Percentiles rank a stretch among this genome's conserved stretches.
These are phyloP conservation scores for Carex sylvatica DNA, from an alignment of 202 grass and related monocot genomes.

Conservation along the genomic window DNA sequence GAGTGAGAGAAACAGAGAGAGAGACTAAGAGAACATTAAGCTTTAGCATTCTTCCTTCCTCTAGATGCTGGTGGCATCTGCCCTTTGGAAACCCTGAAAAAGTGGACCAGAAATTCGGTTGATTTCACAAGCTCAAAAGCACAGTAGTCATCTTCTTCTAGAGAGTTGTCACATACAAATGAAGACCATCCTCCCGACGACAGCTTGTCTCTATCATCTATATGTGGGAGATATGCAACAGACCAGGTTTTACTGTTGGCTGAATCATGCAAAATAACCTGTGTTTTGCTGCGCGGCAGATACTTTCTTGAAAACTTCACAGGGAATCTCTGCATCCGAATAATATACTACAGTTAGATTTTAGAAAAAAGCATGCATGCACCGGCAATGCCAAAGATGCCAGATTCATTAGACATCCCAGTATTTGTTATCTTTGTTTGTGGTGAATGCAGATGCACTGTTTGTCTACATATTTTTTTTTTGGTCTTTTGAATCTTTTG, in stretches of 20 bases:
- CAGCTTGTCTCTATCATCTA: conserved; percentile 3
- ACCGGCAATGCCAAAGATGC: background rate
- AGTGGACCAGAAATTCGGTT: conserved; percentile 56
- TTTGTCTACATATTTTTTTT: background rate
- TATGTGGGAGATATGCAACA: conserved; percentile 55
- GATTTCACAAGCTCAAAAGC: conserved; percentile 63
- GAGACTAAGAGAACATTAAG: background rate
- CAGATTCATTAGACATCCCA: background rate
- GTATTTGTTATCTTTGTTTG: background rate
- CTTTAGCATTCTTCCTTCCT: background rate
- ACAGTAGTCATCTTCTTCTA: conserved; percentile 83
- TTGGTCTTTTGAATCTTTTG: background rate
- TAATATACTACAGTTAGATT: background rate
- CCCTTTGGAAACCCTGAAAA: conserved; percentile 44
- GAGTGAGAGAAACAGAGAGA: background rate
- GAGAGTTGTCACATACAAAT: conserved; percentile 62
- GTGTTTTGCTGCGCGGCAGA: conserved; percentile 49
- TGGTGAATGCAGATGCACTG: background rate
- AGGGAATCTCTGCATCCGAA: conserved; percentile 60
- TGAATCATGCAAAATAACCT: conserved; percentile 48
- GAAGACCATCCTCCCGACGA: conserved; percentile 60
- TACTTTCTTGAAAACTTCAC: conserved; percentile 57
- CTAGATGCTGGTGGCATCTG: background rate
- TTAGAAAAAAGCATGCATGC: background rate
- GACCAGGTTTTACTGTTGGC: conserved; percentile 47